Conservation (phyloP, 352 stramenopile genomes). For the Phytophthora meadii region DNA sequence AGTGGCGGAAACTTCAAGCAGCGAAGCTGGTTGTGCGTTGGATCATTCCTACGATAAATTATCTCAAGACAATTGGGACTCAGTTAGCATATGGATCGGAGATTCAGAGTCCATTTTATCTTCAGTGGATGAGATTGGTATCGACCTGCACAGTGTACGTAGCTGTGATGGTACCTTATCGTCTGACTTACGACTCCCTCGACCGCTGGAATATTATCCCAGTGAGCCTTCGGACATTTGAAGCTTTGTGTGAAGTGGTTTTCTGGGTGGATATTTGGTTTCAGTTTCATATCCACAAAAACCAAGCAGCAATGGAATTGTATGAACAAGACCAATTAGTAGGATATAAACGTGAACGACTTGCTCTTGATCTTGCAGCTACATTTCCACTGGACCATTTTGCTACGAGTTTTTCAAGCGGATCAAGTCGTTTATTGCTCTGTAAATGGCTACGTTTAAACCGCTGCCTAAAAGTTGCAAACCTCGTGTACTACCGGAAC, state of each 20-base stretch:
- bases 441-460: constrained; percentile 59
- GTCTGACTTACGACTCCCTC: constrained; percentile 61
- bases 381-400: constrained; percentile 66
- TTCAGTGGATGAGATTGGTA: constrained; percentile 61
- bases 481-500: constrained; percentile 65
- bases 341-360: constrained; percentile 60
- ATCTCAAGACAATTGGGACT: constrained; percentile 5
- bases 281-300: constrained; percentile 61
- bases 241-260: constrained; percentile 52
- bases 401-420: constrained; percentile 26
- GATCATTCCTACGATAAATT: background rate
- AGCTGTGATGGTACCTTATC: constrained; percentile 57
- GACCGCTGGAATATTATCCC: constrained; percentile 53
- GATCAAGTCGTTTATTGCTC: constrained; percentile 4
- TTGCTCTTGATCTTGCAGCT: constrained; percentile 47
- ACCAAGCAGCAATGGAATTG: constrained; percentile 60
- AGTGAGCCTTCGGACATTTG: constrained; percentile 36
- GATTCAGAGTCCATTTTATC: constrained; percentile 64
- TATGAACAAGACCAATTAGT: constrained; percentile 67
- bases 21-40: constrained; percentile 11
- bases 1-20: constrained; percentile 22
- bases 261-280: constrained; percentile 70
- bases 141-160: constrained; percentile 57
- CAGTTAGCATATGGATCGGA: constrained; percentile 50
- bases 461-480: constrained; percentile 61